These are phyloP conservation scores for Penstemon davidsonii DNA, from an alignment of 257 asterid species.

Conservation along the genomic window DNA sequence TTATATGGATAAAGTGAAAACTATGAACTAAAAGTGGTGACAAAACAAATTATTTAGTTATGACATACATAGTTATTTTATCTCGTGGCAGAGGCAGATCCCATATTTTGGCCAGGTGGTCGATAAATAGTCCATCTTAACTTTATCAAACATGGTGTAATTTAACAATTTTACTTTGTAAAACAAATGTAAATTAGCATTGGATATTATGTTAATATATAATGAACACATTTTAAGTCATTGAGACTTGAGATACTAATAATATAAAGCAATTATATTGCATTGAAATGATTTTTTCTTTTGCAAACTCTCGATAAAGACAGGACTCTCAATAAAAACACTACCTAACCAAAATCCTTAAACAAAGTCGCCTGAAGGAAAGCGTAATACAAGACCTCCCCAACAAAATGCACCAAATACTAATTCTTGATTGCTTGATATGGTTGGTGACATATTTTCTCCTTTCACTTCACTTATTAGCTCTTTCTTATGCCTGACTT, in stretches of 20 bases:
- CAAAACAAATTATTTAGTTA: background rate
- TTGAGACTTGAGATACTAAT: background rate
- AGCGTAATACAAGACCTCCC: background rate
- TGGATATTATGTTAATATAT: too few relatives aligned
- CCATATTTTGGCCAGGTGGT: too few relatives aligned
- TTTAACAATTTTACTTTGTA: too few relatives aligned
- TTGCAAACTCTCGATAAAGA: background rate
- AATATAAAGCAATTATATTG: too few relatives aligned
- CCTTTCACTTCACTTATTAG: background rate
- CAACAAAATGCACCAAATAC: background rate
- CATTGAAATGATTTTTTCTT: too few relatives aligned
- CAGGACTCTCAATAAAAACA: too few relatives aligned
- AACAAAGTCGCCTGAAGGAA: background rate
- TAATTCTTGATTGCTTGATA: background rate
- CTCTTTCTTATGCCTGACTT: background rate
- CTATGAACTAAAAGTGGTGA: conserved; percentile 5
- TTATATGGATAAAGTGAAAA: conserved; percentile 12
- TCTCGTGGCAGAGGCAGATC: too few relatives aligned
- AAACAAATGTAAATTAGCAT: too few relatives aligned
- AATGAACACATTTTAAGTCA: too few relatives aligned
- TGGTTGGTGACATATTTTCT: background rate
- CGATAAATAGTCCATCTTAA: too few relatives aligned
- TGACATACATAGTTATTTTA: too few relatives aligned
- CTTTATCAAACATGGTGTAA: too few relatives aligned
- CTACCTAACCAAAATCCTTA: background rate